Evolutionary conservation across 441 rosid species (phyloP).

Genomic region (Raphanus hybrid): DNA sequence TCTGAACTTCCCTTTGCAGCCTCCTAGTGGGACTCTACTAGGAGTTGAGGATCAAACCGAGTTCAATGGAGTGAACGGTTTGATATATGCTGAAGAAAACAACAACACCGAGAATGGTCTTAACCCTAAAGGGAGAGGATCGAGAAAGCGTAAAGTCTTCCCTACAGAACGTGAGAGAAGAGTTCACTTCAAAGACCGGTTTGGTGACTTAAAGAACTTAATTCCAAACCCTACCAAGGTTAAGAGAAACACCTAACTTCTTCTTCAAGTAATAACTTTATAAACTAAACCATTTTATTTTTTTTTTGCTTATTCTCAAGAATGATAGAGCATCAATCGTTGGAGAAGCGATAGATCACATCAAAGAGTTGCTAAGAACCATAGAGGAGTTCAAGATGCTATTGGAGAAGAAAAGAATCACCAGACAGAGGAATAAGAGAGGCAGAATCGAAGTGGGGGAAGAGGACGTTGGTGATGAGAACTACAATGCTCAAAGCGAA

Average conservation of each 20-base stretch:
- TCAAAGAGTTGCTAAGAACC: slow-evolving; percentile 70
- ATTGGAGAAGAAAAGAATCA: slow-evolving; percentile 65
- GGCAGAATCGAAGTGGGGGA: slow-evolving; percentile 49
- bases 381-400: slow-evolving; percentile 66
- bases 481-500: slow-evolving; percentile 38
- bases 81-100: slow-evolving; percentile 29
- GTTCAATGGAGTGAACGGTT: slow-evolving; percentile 38
- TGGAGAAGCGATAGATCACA: slow-evolving; percentile 77
- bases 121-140: slow-evolving; percentile 52
- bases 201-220: slow-evolving; percentile 49
- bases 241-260: slow-evolving; percentile 10
- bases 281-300: neutral
- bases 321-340: slow-evolving; percentile 74
- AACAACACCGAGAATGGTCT: slow-evolving; percentile 50
- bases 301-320: slow-evolving; percentile 34
- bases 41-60: slow-evolving; percentile 47
- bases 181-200: slow-evolving; percentile 62
- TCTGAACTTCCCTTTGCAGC: slow-evolving; percentile 69
- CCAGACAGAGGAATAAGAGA: slow-evolving; percentile 54
- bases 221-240: slow-evolving; percentile 83
- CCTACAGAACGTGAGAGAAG: slow-evolving; percentile 82
- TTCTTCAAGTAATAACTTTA: slow-evolving; percentile 10
- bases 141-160: slow-evolving; percentile 63
- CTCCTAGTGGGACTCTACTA: slow-evolving; percentile 60
- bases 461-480: slow-evolving; percentile 45